Percentiles rank a stretch among this genome's conserved stretches.
phyloP scores from a whole-genome alignment of 768 basidiomycete genomes.

The Serendipita vermifera region DNA sequence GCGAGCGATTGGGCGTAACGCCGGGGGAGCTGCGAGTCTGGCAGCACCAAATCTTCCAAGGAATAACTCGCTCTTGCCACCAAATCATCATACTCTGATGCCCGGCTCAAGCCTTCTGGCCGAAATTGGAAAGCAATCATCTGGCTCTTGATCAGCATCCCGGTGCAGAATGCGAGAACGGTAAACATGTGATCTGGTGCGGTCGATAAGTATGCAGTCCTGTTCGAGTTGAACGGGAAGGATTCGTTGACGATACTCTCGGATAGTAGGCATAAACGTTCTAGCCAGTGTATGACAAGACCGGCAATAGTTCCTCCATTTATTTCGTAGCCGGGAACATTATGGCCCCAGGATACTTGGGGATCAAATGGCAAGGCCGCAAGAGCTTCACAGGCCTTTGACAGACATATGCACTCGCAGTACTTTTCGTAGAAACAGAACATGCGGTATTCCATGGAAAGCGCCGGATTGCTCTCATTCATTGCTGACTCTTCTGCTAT shows the following conservation, averaged over 20 bases:
- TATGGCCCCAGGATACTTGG: too few species aligned
- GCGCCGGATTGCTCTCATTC: background rate
- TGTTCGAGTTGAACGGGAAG: background rate
- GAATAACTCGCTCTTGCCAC: background rate
- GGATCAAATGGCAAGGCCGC: too few species aligned
- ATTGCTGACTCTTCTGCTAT: background rate
- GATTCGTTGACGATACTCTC: background rate
- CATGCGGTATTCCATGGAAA: background rate
- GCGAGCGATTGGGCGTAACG: background rate
- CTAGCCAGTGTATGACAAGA: too few species aligned
- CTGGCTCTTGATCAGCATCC: background rate
- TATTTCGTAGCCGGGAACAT: too few species aligned
- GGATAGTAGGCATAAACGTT: background rate
- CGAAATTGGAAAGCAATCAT: background rate
- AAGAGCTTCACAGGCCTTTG: background rate
- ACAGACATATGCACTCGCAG: background rate
- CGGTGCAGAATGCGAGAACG: background rate
- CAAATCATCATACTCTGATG: background rate
- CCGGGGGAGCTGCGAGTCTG: background rate
- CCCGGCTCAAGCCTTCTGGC: background rate
- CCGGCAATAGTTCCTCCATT: too few species aligned
- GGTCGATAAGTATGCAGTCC: background rate
- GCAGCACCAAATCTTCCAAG: background rate
- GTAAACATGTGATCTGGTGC: conserved; percentile 5
- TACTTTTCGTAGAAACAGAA: background rate